Percentiles rank a stretch among this genome's conserved stretches.
These are phyloP conservation scores for Trypanosoma theileri DNA, from an alignment of 208 protist genomes.

Conservation along the genomic window DNA sequence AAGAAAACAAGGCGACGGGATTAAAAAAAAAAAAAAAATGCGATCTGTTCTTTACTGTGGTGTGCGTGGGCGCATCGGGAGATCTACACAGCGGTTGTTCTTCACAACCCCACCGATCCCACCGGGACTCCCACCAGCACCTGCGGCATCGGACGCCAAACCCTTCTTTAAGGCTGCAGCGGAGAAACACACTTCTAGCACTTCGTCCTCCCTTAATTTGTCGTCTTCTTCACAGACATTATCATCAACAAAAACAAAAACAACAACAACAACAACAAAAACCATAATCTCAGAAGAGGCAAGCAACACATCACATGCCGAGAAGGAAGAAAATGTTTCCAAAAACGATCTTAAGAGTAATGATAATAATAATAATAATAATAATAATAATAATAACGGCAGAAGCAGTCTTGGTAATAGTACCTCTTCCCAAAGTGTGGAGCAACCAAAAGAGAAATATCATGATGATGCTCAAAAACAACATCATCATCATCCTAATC, in stretches of 20 bases:
- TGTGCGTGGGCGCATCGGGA: constrained; percentile 1
- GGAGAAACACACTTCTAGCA: background rate
- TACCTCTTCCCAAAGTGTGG: too few relatives aligned
- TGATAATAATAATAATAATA: constrained; percentile 2
- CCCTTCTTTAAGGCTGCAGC: constrained; percentile 34
- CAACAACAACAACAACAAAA: background rate
- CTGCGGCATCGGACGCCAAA: constrained; percentile 52
- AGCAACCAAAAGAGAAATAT: too few relatives aligned
- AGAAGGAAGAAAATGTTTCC: background rate
- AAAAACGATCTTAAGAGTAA: background rate
- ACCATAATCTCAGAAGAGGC: background rate
- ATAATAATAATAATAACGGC: background rate
- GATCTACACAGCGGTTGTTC: constrained; percentile 21
- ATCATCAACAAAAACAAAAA: too few relatives aligned
- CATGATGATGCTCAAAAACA: too few relatives aligned
- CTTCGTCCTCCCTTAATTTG: background rate
- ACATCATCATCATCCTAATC: too few relatives aligned
- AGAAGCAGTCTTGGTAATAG: too few relatives aligned
- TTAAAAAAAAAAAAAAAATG: background rate
- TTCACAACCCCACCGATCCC: constrained; percentile 38
- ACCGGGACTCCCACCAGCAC: constrained; percentile 37
- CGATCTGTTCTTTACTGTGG: background rate
- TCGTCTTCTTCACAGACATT: background rate
- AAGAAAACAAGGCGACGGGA: background rate
- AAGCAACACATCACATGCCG: background rate